phyloP scores from a whole-genome alignment of 768 basidiomycete genomes.

The Hemileccinum rubropunctum region DNA sequence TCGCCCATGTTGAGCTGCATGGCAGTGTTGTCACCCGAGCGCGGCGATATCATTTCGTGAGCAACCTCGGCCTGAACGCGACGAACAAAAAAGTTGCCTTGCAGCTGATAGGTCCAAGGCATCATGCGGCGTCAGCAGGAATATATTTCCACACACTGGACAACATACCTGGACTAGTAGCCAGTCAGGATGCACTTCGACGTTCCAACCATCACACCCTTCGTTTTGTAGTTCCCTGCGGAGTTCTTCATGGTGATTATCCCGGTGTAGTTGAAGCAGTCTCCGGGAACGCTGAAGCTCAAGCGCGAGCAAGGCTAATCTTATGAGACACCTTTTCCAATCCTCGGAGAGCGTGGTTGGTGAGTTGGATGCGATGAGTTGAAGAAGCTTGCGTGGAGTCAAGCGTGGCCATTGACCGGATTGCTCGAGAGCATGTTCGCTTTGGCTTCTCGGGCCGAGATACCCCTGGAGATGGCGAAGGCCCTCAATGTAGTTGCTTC shows the following conservation, averaged over 20 bases:
- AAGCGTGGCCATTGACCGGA: constrained; percentile 36
- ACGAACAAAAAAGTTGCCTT: constrained; percentile 42
- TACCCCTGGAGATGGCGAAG: not conserved
- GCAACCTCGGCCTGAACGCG: constrained; percentile 42
- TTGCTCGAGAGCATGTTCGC: constrained; percentile 9
- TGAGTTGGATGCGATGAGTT: constrained; percentile 24
- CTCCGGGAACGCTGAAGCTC: constrained; percentile 24
- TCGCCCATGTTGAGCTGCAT: constrained; percentile 60
- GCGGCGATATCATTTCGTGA: constrained; percentile 45
- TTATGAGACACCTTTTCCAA: constrained; percentile 30
- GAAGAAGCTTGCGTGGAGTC: constrained; percentile 27
- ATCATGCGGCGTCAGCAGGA: not conserved
- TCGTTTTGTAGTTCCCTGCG: not conserved
- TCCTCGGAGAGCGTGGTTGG: constrained; percentile 1
- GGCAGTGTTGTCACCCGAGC: constrained; percentile 32
- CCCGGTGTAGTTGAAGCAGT: not conserved
- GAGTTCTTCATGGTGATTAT: not conserved
- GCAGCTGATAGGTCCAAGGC: constrained; percentile 33
- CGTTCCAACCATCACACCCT: not conserved
- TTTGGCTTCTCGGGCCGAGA: constrained; percentile 9
- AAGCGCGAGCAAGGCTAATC: constrained; percentile 27
- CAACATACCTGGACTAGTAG: not conserved
- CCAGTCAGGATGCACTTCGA: not conserved
- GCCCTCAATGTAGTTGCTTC: not conserved
- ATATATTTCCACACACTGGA: too few species aligned